A percentile compares a stretch with the other conserved stretches of the same genome.
Conservation (phyloP, 106 monocot species). For the Hemerocallis citrina region DNA sequence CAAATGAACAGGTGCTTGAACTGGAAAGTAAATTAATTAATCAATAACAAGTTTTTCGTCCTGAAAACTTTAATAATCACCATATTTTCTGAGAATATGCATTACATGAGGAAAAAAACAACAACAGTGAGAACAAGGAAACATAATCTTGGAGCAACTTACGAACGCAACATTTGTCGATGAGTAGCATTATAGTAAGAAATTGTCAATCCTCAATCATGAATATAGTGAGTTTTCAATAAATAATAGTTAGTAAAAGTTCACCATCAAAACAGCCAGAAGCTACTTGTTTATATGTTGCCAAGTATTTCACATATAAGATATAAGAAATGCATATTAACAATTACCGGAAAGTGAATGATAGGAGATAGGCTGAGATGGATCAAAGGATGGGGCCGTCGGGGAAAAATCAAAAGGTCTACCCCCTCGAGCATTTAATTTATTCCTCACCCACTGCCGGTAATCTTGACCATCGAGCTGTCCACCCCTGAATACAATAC, state of each 20-base stretch:
- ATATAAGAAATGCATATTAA: background rate
- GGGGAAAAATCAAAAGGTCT: constrained; percentile 75
- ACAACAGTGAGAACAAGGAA: too few species aligned
- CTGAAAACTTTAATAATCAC: too few species aligned
- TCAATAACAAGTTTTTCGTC: too few species aligned
- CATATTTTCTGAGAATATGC: too few species aligned
- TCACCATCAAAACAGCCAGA: background rate
- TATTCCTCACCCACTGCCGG: constrained; percentile 47
- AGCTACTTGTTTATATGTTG: background rate
- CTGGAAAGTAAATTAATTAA: background rate
- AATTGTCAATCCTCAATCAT: background rate
- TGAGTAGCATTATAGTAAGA: background rate
- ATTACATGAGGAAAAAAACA: too few species aligned
- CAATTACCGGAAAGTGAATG: constrained; percentile 19
- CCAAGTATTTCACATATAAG: background rate
- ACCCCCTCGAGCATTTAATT: constrained; percentile 50
- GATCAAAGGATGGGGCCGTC: constrained; percentile 44
- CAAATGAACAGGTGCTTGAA: background rate
- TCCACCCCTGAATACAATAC: constrained; percentile 36
- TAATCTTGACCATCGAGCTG: constrained; percentile 40
- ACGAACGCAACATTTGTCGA: background rate
- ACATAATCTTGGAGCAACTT: background rate
- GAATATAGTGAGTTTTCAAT: background rate
- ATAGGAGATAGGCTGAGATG: constrained; percentile 11
- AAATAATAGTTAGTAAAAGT: background rate